Conservation (phyloP, 495 filamentous ascomycete species). For the Jackrogersella multiformis region DNA sequence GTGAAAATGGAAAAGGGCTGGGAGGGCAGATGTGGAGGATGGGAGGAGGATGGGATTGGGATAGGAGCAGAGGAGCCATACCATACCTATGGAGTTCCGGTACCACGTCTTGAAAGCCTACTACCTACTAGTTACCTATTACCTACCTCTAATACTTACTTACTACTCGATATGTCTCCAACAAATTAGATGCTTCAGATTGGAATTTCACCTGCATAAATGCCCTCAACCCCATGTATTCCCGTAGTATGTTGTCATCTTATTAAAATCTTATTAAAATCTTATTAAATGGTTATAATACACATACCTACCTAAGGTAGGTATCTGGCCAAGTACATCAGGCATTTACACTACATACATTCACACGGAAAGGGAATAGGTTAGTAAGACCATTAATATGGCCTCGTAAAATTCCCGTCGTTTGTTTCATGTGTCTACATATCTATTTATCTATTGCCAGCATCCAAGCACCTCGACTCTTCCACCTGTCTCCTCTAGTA, state of each 20-base stretch:
- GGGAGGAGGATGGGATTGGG: too few relatives aligned
- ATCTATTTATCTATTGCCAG: constrained; percentile 30
- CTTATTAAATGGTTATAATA: not conserved
- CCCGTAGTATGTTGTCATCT: constrained; percentile 27
- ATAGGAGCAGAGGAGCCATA: too few relatives aligned
- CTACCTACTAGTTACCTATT: too few relatives aligned
- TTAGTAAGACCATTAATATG: constrained; percentile 36
- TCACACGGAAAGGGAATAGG: not conserved
- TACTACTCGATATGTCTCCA: constrained; percentile 30
- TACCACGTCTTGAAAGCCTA: constrained; percentile 29
- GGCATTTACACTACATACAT: not conserved
- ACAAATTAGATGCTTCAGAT: constrained; percentile 36
- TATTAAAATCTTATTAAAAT: not conserved
- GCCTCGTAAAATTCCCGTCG: constrained; percentile 26
- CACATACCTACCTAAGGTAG: not conserved
- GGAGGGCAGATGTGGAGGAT: not conserved
- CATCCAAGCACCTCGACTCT: not conserved
- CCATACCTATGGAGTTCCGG: constrained; percentile 37
- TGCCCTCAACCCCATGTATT: constrained; percentile 37
- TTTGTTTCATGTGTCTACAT: constrained; percentile 37
- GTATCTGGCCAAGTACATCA: constrained; percentile 14
- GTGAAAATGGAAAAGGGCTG: not conserved
- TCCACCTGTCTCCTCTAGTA: not conserved
- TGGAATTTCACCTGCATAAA: constrained; percentile 35
- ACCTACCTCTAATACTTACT: too few relatives aligned